phyloP scores from a whole-genome alignment of 140 eudicot species.

The Ambrosia hybrid region DNA sequence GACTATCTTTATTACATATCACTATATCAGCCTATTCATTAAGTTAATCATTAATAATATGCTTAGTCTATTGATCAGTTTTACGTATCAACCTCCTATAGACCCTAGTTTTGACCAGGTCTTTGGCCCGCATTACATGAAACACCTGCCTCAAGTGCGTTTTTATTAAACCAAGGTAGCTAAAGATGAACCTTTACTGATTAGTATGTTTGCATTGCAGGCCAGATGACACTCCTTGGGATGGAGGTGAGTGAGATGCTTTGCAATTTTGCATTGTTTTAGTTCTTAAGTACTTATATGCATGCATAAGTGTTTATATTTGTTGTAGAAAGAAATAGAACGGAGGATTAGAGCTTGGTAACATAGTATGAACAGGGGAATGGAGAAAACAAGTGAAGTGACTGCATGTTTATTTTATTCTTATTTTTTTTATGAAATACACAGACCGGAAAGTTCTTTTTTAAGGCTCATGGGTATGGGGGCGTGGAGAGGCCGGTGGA shows the following conservation, averaged over 20 bases:
- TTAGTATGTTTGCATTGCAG: constrained; percentile 31
- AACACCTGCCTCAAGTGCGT: too few relatives aligned
- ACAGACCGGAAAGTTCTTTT: neutral
- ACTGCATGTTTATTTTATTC: too few relatives aligned
- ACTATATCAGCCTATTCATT: too few relatives aligned
- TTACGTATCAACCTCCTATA: too few relatives aligned
- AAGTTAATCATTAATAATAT: too few relatives aligned
- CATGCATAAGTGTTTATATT: constrained; percentile 2
- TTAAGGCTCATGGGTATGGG: too few relatives aligned
- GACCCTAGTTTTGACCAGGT: too few relatives aligned
- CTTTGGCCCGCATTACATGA: too few relatives aligned
- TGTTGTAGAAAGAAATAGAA: neutral
- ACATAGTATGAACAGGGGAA: neutral
- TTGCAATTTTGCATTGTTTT: neutral
- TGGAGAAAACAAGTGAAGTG: neutral
- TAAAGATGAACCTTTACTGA: constrained; percentile 16
- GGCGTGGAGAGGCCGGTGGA: too few relatives aligned
- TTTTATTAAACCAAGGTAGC: neutral
- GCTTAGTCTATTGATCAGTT: too few relatives aligned
- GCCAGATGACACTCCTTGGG: constrained; percentile 58
- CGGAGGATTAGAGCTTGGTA: neutral
- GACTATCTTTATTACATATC: too few relatives aligned
- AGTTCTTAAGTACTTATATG: neutral
- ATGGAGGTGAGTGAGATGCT: constrained; percentile 43
- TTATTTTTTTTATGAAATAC: neutral